Percentiles rank a stretch among this genome's conserved stretches.
phyloP scores from a whole-genome alignment of 208 protist genomes.

The Leishmania lainsoni region DNA sequence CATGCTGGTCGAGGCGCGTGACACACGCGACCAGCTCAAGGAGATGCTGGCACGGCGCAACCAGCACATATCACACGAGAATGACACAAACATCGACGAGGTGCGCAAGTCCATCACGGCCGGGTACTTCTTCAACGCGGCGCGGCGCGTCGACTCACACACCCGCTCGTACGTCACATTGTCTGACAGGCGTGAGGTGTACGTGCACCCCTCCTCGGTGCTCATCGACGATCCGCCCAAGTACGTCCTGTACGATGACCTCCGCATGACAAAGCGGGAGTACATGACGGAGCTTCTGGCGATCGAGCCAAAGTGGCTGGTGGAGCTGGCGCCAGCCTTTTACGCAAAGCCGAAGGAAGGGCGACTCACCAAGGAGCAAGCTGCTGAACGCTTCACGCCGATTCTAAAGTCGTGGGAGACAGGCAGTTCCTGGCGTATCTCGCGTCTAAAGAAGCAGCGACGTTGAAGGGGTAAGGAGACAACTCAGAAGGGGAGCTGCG shows the following conservation, averaged over 20 bases:
- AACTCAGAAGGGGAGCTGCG: background rate
- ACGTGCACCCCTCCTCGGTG: constrained; percentile 86
- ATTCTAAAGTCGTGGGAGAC: constrained; percentile 89
- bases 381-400: constrained; percentile 82
- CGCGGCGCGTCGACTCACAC: constrained; percentile 87
- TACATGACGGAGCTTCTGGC: constrained; percentile 96
- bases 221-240: constrained; percentile 88
- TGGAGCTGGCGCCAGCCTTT: constrained; percentile 95
- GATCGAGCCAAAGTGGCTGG: constrained; percentile 95
- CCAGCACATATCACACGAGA: constrained; percentile 93
- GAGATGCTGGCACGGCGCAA: constrained; percentile 96
- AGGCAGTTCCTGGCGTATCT: constrained; percentile 90
- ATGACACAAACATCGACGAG: constrained; percentile 80
- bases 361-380: constrained; percentile 77
- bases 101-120: constrained; percentile 96
- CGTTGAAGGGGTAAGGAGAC: constrained; percentile 29
- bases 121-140: constrained; percentile 98
- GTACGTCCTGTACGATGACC: constrained; percentile 98
- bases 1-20: constrained; percentile 94
- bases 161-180: constrained; percentile 83
- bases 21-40: constrained; percentile 97
- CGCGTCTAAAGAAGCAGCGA: constrained; percentile 55
- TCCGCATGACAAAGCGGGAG: constrained; percentile 97
- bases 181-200: constrained; percentile 88
- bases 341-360: constrained; percentile 79